Evolutionary conservation across 2,329 filamentous ascomycete species (phyloP).

Genomic region (Colletotrichum liaoningense): DNA sequence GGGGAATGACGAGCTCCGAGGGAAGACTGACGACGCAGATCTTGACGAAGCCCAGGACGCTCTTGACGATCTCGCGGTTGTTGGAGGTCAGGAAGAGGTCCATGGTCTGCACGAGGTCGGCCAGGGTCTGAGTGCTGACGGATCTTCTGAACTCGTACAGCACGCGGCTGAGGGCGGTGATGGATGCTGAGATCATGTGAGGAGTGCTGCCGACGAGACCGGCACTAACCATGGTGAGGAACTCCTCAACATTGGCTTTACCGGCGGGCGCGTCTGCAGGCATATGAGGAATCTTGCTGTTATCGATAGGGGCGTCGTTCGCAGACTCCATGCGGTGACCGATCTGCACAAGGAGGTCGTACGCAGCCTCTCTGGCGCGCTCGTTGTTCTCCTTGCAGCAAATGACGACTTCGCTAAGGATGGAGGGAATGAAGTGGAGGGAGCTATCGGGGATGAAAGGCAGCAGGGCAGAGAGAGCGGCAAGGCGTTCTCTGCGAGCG

Average conservation of each 20-base stretch:
- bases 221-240: slow-evolving; percentile 97
- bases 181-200: slow-evolving; percentile 98
- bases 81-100: slow-evolving; percentile 96
- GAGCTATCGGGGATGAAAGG: slow-evolving; percentile 81
- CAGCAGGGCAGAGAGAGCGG: slow-evolving; percentile 84
- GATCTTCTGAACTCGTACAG: slow-evolving; percentile 88
- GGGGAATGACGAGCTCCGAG: slow-evolving; percentile 79
- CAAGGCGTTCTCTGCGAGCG: slow-evolving; percentile 85
- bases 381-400: slow-evolving; percentile 98
- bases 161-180: slow-evolving; percentile 92
- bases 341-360: slow-evolving; percentile 90
- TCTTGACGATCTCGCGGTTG: slow-evolving; percentile 96
- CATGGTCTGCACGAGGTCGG: slow-evolving; percentile 92
- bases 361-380: slow-evolving; percentile 88
- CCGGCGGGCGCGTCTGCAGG: slow-evolving; percentile 81
- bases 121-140: slow-evolving; percentile 76
- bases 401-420: slow-evolving; percentile 94
- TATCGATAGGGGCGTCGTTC: slow-evolving; percentile 80
- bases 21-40: slow-evolving; percentile 91
- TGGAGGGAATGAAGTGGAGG: slow-evolving; percentile 91
- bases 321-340: slow-evolving; percentile 79
- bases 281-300: slow-evolving; percentile 90
- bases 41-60: slow-evolving; percentile 95
- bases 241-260: slow-evolving; percentile 89
- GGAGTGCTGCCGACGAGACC: slow-evolving; percentile 92